These are phyloP conservation scores for Pelargonium nanum DNA, from an alignment of 345 rosid genomes.

Conservation along the genomic window DNA sequence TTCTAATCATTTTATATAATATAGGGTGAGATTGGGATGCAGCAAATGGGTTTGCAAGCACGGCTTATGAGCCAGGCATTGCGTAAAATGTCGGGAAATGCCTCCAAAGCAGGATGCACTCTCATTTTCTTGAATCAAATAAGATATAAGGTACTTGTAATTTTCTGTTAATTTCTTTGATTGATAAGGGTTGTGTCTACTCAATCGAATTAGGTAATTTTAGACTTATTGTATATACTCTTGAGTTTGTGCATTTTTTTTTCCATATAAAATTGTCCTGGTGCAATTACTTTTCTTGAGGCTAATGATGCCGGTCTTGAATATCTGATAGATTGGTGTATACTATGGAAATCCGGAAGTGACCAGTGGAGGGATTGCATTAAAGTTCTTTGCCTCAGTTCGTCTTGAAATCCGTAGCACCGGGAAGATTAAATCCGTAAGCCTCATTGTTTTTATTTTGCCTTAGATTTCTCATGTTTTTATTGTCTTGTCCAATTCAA, in stretches of 20 bases:
- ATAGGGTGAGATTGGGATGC: conserved; percentile 99
- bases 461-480: not conserved
- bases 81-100: conserved; percentile 99
- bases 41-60: conserved; percentile 97
- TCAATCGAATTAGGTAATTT: no score
- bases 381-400: conserved; percentile 91
- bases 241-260: no score
- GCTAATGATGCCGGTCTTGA: not conserved
- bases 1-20: not conserved
- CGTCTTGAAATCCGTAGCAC: conserved; percentile 84
- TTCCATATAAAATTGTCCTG: no score
- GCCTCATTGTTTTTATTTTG: conserved; percentile 11
- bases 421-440: conserved; percentile 97
- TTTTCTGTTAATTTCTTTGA: no score
- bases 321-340: conserved; percentile 57
- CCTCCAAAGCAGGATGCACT: conserved; percentile 98
- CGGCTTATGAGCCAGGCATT: conserved; percentile 99
- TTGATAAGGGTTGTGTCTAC: no score
- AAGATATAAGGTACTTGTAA: conserved; percentile 67
- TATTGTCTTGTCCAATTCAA: not conserved
- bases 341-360: conserved; percentile 98
- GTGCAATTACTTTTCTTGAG: not conserved
- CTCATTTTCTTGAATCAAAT: conserved; percentile 89
- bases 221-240: no score
- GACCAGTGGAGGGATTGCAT: conserved; percentile 92